These are phyloP conservation scores for Thymus mandschuricus DNA, from an alignment of 257 asterid genomes.

Conservation along the genomic window DNA sequence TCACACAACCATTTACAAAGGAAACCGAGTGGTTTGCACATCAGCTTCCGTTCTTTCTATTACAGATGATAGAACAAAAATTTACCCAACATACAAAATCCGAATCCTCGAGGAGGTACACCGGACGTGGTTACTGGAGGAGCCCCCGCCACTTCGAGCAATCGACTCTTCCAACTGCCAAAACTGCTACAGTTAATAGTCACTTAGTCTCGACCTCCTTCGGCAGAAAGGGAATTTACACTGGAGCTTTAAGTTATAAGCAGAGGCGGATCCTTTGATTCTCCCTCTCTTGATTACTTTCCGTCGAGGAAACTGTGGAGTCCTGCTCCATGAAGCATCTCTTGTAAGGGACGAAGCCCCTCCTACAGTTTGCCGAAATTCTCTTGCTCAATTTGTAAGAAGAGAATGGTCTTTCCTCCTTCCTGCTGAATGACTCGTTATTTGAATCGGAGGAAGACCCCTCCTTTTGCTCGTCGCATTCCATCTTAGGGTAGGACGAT, in stretches of 20 bases:
- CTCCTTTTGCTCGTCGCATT: slow-evolving; percentile 42
- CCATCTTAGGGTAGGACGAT: slow-evolving; percentile 17
- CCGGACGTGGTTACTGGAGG: slow-evolving; percentile 5
- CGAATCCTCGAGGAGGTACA: slow-evolving; percentile 22
- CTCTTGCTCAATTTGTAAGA: slow-evolving; percentile 41
- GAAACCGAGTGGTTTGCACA: slow-evolving; percentile 11
- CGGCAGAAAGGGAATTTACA: background rate
- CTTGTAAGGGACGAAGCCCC: slow-evolving; percentile 86
- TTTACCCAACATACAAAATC: slow-evolving; percentile 25
- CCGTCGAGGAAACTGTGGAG: slow-evolving; percentile 30
- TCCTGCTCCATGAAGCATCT: slow-evolving; percentile 62
- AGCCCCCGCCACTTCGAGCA: background rate
- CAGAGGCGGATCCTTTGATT: slow-evolving; percentile 64
- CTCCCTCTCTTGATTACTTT: slow-evolving; percentile 55
- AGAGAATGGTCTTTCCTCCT: slow-evolving; percentile 26
- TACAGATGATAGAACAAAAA: slow-evolving; percentile 28
- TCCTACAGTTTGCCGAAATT: slow-evolving; percentile 39
- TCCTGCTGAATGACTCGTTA: slow-evolving; percentile 31
- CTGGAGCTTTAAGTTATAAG: slow-evolving; percentile 34
- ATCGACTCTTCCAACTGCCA: slow-evolving; percentile 19
- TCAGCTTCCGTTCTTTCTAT: slow-evolving; percentile 7
- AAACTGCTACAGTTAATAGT: slow-evolving; percentile 28
- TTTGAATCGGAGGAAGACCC: slow-evolving; percentile 59
- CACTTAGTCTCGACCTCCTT: background rate
- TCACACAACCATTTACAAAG: slow-evolving; percentile 26